Evolutionary conservation across 306 rosid species (phyloP).

Genomic region (Corylus americana): DNA sequence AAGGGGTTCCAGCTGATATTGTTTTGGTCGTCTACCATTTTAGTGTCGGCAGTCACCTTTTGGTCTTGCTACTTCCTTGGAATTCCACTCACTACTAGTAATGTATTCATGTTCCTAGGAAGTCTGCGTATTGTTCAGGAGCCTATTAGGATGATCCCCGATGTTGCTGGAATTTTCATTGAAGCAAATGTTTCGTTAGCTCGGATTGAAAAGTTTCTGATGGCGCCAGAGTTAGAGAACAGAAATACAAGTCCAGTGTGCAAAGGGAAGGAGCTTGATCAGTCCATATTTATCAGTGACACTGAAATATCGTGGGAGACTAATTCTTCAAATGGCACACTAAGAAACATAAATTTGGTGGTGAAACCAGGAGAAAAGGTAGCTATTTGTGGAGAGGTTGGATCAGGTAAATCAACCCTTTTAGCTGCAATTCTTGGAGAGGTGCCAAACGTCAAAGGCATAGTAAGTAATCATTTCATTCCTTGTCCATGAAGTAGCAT

Average conservation of each 20-base stretch:
- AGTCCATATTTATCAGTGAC: slow-evolving; percentile 9
- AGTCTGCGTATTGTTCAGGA: slow-evolving; percentile 35
- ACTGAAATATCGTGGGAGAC: slow-evolving; percentile 32
- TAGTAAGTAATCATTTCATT: slow-evolving; percentile 24
- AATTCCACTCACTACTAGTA: slow-evolving; percentile 19
- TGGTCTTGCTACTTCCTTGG: slow-evolving; percentile 38
- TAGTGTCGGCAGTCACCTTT: slow-evolving; percentile 24
- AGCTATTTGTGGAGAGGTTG: slow-evolving; percentile 44
- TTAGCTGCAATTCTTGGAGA: slow-evolving; percentile 38
- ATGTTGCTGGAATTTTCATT: slow-evolving; percentile 27
- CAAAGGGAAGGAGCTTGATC: slow-evolving; percentile 8
- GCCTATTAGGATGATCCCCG: slow-evolving; percentile 30
- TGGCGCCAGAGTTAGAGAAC: slow-evolving; percentile 28
- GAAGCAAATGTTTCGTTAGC: slow-evolving; percentile 31
- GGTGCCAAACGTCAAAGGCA: slow-evolving; percentile 27
- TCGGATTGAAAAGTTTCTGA: slow-evolving; percentile 32
- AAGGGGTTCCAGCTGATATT: slow-evolving; percentile 13
- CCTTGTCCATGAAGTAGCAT: background rate
- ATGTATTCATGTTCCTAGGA: slow-evolving; percentile 33
- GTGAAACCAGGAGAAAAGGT: slow-evolving; percentile 27
- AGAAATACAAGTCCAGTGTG: slow-evolving; percentile 5
- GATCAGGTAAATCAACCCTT: slow-evolving; percentile 37
- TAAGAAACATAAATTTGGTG: slow-evolving; percentile 26
- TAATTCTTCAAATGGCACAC: slow-evolving; percentile 18
- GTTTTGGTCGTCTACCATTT: slow-evolving; percentile 34